Conservation (phyloP, 371 early-diverging fungal genomes). For the Apophysomyces sp. region DNA sequence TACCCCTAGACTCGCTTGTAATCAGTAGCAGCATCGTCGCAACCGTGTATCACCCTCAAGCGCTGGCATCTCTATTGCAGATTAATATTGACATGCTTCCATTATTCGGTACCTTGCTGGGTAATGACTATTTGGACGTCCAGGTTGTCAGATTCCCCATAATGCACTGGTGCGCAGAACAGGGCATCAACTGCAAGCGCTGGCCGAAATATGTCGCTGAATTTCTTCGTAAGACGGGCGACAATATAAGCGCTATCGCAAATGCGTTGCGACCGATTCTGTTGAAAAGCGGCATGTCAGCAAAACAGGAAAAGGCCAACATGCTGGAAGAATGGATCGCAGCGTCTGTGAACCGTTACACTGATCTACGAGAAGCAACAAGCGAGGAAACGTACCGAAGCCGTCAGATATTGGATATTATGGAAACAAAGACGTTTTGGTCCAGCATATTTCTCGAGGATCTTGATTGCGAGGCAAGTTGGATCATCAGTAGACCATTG, state of each 20-base stretch:
- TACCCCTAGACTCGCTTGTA: conserved; percentile 45
- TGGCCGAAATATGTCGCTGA: conserved; percentile 37
- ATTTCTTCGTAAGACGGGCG: conserved; percentile 12
- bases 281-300: conserved; percentile 17
- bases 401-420: conserved; percentile 47
- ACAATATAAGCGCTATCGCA: conserved; percentile 8
- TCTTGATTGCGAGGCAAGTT: conserved; percentile 41
- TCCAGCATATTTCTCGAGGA: conserved; percentile 57
- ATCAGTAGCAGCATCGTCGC: conserved; percentile 25
- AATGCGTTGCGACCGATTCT: conserved; percentile 16
- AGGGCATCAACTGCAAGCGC: conserved; percentile 14
- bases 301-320: conserved; percentile 14
- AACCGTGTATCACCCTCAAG: conserved; percentile 42
- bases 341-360: conserved; percentile 29
- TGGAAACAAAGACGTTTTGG: conserved; percentile 50
- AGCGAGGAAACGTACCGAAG: conserved; percentile 8
- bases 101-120: conserved; percentile 52
- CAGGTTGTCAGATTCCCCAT: conserved; percentile 31
- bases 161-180: conserved; percentile 32
- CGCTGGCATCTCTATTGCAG: conserved; percentile 35
- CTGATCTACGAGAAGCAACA: not conserved
- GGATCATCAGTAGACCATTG: conserved; percentile 44
- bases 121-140: conserved; percentile 53
- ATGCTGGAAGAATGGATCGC: conserved; percentile 23
- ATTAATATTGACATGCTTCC: conserved; percentile 37